Percentiles rank a stretch among this genome's conserved stretches.
Conservation (phyloP, 2,329 filamentous ascomycete genomes). For the Diaporthe velutina region DNA sequence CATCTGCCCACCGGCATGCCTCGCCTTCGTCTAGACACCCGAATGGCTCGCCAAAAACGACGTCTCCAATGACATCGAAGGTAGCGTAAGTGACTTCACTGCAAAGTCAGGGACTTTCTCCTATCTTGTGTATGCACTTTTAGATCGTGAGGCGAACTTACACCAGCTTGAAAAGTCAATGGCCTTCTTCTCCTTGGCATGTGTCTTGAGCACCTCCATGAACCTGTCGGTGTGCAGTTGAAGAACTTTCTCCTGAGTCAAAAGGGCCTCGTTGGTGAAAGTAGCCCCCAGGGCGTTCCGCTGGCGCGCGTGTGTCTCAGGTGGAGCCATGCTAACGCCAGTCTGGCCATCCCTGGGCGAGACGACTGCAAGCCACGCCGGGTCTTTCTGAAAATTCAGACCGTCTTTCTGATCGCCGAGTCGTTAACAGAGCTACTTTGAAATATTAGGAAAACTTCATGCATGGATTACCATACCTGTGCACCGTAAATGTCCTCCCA, state of each 20-base stretch:
- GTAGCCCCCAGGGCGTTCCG: background rate
- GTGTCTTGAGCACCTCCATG: background rate
- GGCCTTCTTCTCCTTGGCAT: background rate
- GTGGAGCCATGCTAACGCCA: background rate
- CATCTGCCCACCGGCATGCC: background rate
- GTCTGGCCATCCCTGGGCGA: constrained; percentile 3
- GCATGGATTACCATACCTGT: background rate
- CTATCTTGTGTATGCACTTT: background rate
- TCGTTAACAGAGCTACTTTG: background rate
- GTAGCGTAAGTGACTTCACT: background rate
- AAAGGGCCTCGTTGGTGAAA: background rate
- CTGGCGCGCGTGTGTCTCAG: background rate
- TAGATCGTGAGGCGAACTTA: background rate
- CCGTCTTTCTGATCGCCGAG: background rate
- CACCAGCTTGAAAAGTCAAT: constrained; percentile 2
- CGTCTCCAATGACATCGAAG: background rate
- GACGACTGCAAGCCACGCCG: background rate
- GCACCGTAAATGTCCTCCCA: background rate
- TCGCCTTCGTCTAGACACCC: background rate
- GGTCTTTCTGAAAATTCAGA: background rate
- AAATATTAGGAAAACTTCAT: background rate
- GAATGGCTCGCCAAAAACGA: background rate
- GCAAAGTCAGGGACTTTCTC: background rate
- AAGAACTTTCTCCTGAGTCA: background rate
- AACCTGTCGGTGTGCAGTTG: background rate